phyloP scores from a whole-genome alignment of 352 stramenopile species.

The Pythium biforme region DNA sequence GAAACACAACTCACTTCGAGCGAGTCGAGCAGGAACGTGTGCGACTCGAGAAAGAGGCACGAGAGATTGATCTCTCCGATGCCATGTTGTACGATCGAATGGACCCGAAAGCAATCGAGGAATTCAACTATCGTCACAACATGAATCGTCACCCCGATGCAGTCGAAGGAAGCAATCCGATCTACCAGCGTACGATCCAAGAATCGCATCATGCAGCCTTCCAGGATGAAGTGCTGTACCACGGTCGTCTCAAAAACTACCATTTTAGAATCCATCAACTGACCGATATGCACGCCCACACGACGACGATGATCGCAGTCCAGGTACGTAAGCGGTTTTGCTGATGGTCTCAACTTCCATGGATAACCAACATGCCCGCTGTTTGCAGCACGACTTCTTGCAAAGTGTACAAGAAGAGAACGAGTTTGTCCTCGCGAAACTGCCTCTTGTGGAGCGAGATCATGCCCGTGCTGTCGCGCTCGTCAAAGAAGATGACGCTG shows the following conservation, averaged over 20 bases:
- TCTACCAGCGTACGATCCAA: conserved; percentile 49
- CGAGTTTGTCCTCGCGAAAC: conserved; percentile 43
- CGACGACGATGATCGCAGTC: conserved; percentile 41
- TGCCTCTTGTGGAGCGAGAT: conserved; percentile 58
- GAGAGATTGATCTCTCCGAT: conserved; percentile 51
- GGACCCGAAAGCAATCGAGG: conserved; percentile 62
- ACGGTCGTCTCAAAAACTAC: conserved; percentile 67
- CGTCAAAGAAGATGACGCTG: conserved; percentile 43
- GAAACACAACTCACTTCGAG: conserved; percentile 36
- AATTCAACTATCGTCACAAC: conserved; percentile 68
- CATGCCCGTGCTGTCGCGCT: conserved; percentile 42
- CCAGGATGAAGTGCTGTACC: conserved; percentile 64
- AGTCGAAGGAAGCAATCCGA: conserved; percentile 33
- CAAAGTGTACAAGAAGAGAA: conserved; percentile 46
- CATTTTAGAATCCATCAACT: conserved; percentile 64
- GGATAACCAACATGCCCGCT: background rate
- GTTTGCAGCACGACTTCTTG: conserved; percentile 49
- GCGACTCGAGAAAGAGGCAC: conserved; percentile 68
- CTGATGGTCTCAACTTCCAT: no score
- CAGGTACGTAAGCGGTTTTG: conserved; percentile 48
- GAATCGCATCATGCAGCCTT: conserved; percentile 58
- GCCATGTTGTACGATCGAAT: conserved; percentile 56
- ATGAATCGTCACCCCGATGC: conserved; percentile 41
- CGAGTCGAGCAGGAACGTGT: conserved; percentile 59
- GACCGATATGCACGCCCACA: conserved; percentile 36